Conservation (phyloP, 345 rosid genomes). For the Aquilaria sinensis region DNA sequence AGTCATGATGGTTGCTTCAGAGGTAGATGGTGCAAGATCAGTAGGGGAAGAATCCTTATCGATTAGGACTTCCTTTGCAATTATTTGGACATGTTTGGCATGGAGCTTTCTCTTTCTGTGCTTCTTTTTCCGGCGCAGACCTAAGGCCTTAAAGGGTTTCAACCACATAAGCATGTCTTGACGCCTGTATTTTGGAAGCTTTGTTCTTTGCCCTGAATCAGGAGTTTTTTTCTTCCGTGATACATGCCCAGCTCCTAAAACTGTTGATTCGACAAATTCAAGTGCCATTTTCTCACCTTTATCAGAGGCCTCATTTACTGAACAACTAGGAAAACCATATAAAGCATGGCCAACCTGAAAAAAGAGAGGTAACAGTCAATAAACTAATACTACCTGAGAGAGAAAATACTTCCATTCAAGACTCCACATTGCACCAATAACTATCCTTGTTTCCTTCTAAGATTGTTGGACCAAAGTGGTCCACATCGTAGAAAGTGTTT, state of each 20-base stretch:
- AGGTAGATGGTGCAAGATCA: conserved; percentile 50
- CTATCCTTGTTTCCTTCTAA: no score
- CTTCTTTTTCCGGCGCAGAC: conserved; percentile 38
- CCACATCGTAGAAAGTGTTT: no score
- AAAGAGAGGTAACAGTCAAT: background rate
- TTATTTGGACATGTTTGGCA: conserved; percentile 13
- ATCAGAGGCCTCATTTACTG: conserved; percentile 19
- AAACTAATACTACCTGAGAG: no score
- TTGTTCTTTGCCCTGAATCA: conserved; percentile 23
- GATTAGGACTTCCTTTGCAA: conserved; percentile 27
- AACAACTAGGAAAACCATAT: conserved; percentile 12
- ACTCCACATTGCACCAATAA: no score
- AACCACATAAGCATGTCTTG: conserved; percentile 35
- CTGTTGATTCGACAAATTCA: conserved; percentile 13
- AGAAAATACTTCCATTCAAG: no score
- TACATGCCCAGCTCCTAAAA: conserved; percentile 14
- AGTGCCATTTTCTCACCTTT: conserved; percentile 16
- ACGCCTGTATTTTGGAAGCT: conserved; percentile 29
- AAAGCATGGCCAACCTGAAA: conserved; percentile 27
- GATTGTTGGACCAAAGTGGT: no score
- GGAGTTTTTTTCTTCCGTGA: conserved; percentile 17
- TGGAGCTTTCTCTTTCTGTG: conserved; percentile 38
- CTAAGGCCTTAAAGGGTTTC: conserved; percentile 38
- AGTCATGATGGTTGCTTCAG: conserved; percentile 21
- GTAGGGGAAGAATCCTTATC: conserved; percentile 18